Conservation (phyloP, 306 rosid genomes). For the Heteromeles arbutifolia region DNA sequence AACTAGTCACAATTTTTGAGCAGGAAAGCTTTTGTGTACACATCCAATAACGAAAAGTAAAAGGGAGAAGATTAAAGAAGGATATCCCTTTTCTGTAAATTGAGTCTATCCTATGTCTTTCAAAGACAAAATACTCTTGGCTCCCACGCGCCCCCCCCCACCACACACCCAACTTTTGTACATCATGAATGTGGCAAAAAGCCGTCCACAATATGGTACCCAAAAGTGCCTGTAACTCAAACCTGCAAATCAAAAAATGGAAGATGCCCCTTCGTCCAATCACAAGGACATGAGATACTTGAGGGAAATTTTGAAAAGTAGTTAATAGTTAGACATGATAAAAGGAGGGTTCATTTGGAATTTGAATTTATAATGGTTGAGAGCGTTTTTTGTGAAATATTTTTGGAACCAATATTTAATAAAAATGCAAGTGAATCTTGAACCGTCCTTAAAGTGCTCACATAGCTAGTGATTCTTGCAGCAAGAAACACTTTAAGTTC, state of each 20-base stretch:
- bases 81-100: conserved; percentile 17
- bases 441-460: no score
- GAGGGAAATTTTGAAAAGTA: neutral
- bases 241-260: neutral
- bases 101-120: conserved; percentile 8
- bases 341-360: no score
- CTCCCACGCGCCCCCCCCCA: neutral
- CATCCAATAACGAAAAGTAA: conserved; percentile 22
- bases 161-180: conserved; percentile 2
- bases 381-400: no score
- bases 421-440: no score
- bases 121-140: conserved; percentile 2
- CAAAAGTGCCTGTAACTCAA: conserved; percentile 7
- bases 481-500: no score
- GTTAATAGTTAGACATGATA: neutral
- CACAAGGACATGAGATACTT: neutral
- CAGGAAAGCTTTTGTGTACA: conserved; percentile 31
- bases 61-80: conserved; percentile 13
- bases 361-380: no score
- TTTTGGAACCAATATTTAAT: no score
- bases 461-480: no score
- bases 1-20: conserved; percentile 41
- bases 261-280: conserved; percentile 22
- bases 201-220: neutral
- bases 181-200: conserved; percentile 10